Evolutionary conservation across 2,329 filamentous ascomycete species (phyloP).

Genomic region (Xylaria sp.): DNA sequence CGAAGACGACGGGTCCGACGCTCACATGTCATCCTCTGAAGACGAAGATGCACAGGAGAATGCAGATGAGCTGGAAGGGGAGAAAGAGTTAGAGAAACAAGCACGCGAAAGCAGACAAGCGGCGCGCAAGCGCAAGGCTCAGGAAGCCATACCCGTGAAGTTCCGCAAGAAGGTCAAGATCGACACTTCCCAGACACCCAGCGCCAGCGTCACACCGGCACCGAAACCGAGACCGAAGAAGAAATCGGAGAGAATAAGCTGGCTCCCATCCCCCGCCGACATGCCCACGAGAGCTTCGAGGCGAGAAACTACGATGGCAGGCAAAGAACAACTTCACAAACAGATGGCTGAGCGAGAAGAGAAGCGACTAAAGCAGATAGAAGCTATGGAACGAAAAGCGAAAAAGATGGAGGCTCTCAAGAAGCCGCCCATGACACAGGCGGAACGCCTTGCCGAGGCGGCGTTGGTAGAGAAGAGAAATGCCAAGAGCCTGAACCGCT

Average conservation of each 20-base stretch:
- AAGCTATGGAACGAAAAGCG: constrained; percentile 73
- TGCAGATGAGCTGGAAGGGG: constrained; percentile 81
- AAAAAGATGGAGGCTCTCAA: constrained; percentile 79
- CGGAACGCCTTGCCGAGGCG: constrained; percentile 83
- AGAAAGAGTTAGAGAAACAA: constrained; percentile 84
- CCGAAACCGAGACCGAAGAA: constrained; percentile 65
- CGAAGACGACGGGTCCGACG: constrained; percentile 75
- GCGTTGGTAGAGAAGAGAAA: constrained; percentile 87
- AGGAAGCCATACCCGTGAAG: constrained; percentile 76
- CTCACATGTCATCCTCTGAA: constrained; percentile 84
- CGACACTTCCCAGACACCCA: constrained; percentile 52
- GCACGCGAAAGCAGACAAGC: constrained; percentile 74
- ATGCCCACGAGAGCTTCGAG: constrained; percentile 68
- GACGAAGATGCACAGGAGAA: constrained; percentile 81
- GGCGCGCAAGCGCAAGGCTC: constrained; percentile 82
- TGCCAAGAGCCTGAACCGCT: constrained; percentile 88
- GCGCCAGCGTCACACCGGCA: constrained; percentile 49
- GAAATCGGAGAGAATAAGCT: constrained; percentile 69
- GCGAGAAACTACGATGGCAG: constrained; percentile 67
- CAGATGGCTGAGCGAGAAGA: constrained; percentile 80
- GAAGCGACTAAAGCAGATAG: constrained; percentile 76
- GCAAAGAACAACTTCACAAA: constrained; percentile 72
- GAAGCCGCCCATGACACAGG: constrained; percentile 87
- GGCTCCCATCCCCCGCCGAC: constrained; percentile 66
- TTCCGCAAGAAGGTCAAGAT: constrained; percentile 83